Percentiles rank a stretch among this genome's conserved stretches.
phyloP scores from a whole-genome alignment of 495 filamentous ascomycete genomes.

The Annulohypoxylon bovei region DNA sequence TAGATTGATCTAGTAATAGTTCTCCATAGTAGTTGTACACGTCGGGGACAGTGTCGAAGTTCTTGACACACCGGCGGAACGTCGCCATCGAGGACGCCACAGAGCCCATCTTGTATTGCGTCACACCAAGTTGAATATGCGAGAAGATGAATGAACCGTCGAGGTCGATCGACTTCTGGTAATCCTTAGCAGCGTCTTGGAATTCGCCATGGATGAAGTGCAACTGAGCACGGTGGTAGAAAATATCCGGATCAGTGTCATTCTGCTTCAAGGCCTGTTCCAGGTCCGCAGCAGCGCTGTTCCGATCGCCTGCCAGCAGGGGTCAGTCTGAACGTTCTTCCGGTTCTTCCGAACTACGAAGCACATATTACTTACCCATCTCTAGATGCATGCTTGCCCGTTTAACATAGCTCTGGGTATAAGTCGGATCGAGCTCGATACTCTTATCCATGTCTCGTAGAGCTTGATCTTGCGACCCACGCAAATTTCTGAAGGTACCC shows the following conservation, averaged over 20 bases:
- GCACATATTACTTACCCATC: constrained; percentile 69
- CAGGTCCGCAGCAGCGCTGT: constrained; percentile 88
- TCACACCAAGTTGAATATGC: constrained; percentile 98
- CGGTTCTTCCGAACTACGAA: not conserved
- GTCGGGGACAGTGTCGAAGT: constrained; percentile 94
- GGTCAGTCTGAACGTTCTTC: constrained; percentile 2
- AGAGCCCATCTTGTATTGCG: constrained; percentile 99
- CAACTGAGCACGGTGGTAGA: constrained; percentile 98
- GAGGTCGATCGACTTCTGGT: constrained; percentile 98
- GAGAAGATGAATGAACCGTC: constrained; percentile 98
- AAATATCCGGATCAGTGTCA: constrained; percentile 92
- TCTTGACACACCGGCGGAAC: constrained; percentile 97
- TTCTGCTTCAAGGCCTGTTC: constrained; percentile 86
- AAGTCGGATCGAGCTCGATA: constrained; percentile 82
- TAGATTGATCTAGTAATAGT: constrained; percentile 95
- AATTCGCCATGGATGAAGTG: constrained; percentile 98
- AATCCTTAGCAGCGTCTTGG: constrained; percentile 93
- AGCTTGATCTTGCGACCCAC: constrained; percentile 84
- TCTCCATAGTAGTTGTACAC: constrained; percentile 99
- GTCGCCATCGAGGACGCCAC: constrained; percentile 98
- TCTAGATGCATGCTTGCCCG: constrained; percentile 97
- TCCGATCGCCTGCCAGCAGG: constrained; percentile 73
- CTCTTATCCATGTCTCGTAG: constrained; percentile 88
- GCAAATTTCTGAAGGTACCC: constrained; percentile 92
- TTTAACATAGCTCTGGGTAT: constrained; percentile 99